Evolutionary conservation across 2,329 filamentous ascomycete genomes (phyloP).

Genomic region (Phyllosticta citribraziliensis): DNA sequence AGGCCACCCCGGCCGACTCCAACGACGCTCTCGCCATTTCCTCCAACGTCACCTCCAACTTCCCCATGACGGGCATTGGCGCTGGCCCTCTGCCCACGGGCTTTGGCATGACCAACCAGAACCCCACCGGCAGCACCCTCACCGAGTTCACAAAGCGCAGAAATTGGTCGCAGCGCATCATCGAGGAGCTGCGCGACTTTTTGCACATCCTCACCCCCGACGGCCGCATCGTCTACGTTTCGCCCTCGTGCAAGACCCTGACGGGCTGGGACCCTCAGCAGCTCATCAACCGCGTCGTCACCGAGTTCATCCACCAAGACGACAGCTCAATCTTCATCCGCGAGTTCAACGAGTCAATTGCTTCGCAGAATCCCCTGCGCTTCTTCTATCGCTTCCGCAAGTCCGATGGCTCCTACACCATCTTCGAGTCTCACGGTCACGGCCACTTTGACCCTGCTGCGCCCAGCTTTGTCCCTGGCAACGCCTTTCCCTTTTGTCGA

Average conservation of each 20-base stretch:
- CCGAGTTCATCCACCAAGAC: slow-evolving; percentile 76
- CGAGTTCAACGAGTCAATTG: slow-evolving; percentile 83
- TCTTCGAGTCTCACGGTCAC: slow-evolving; percentile 89
- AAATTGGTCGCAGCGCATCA: slow-evolving; percentile 80
- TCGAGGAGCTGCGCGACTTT: slow-evolving; percentile 84
- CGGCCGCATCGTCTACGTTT: slow-evolving; percentile 77
- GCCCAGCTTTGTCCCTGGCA: slow-evolving; percentile 46
- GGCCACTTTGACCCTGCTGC: slow-evolving; percentile 70
- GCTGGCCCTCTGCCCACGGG: slow-evolving; percentile 47
- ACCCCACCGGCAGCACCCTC: slow-evolving; percentile 43
- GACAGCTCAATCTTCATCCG: slow-evolving; percentile 74
- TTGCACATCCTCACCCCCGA: slow-evolving; percentile 79
- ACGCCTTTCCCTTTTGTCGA: slow-evolving; percentile 58
- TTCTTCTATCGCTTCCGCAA: slow-evolving; percentile 80
- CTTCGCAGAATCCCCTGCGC: slow-evolving; percentile 66
- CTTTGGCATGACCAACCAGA: slow-evolving; percentile 37
- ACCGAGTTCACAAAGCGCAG: slow-evolving; percentile 57
- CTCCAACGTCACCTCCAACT: slow-evolving; percentile 11
- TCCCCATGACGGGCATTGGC: slow-evolving; percentile 36
- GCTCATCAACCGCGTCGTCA: slow-evolving; percentile 64
- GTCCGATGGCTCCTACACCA: slow-evolving; percentile 61
- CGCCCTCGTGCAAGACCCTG: slow-evolving; percentile 62
- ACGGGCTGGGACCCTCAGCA: slow-evolving; percentile 67
- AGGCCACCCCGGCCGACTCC: slow-evolving; percentile 15
- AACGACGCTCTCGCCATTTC: slow-evolving; percentile 20